Evolutionary conservation across 345 rosid species (phyloP).

Genomic region (Brassica carinata): DNA sequence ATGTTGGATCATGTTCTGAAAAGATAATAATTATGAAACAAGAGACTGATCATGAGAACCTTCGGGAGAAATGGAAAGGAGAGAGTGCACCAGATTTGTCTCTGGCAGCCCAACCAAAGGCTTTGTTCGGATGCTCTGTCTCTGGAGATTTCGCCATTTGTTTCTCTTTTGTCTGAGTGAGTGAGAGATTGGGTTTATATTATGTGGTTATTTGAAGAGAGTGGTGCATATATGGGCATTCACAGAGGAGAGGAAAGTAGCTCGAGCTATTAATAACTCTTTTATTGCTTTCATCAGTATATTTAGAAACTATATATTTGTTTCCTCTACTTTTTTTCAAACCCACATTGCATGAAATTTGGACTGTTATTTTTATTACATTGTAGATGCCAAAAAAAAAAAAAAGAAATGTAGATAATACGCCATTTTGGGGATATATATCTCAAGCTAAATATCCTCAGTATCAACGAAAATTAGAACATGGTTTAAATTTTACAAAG

Average conservation of each 20-base stretch:
- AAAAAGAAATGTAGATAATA: neutral
- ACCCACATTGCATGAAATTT: neutral
- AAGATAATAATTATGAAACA: neutral
- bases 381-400: neutral
- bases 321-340: neutral
- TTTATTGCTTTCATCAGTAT: neutral
- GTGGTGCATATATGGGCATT: neutral
- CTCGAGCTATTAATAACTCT: neutral
- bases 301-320: neutral
- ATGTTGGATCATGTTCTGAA: too few relatives aligned
- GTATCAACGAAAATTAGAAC: neutral
- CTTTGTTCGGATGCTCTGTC: conserved; percentile 2
- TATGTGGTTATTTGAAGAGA: neutral
- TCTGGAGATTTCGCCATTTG: neutral
- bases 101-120: conserved; percentile 2
- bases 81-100: neutral
- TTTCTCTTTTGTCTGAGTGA: neutral
- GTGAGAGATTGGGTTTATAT: neutral
- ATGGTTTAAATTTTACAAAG: neutral
- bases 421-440: neutral
- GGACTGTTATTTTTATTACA: neutral
- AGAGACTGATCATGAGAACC: neutral
- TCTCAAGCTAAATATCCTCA: neutral
- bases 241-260: conserved; percentile 5
- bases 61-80: conserved; percentile 1